Evolutionary conservation across 1,139 yeast species (phyloP).

Genomic region (Hemisphaericaspora lyxosophila): DNA sequence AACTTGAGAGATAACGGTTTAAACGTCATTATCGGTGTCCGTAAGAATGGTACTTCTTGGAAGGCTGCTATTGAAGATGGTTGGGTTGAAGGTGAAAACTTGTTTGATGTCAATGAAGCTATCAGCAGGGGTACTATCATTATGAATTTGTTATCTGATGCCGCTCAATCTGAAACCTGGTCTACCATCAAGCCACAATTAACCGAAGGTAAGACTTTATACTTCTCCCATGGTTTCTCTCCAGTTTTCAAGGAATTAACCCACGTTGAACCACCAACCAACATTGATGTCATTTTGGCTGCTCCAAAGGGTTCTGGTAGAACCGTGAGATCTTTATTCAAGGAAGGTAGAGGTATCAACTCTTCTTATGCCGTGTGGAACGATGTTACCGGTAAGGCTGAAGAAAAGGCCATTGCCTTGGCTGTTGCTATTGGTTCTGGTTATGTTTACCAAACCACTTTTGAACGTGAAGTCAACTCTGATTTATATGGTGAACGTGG

Average conservation of each 20-base stretch:
- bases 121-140: slow-evolving; percentile 86
- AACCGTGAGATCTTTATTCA: slow-evolving; percentile 98
- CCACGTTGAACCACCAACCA: slow-evolving; percentile 90
- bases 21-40: slow-evolving; percentile 96
- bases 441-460: slow-evolving; percentile 99
- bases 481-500: slow-evolving; percentile 99
- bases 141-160: slow-evolving; percentile 98
- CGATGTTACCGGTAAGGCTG: slow-evolving; percentile 98
- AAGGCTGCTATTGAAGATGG: slow-evolving; percentile 99
- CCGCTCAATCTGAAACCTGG: slow-evolving; percentile 99
- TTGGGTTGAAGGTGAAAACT: slow-evolving; percentile 99
- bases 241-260: slow-evolving; percentile 98
- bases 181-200: slow-evolving; percentile 77
- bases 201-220: slow-evolving; percentile 95
- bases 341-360: slow-evolving; percentile 99
- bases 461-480: slow-evolving; percentile 98
- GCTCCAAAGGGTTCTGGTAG: slow-evolving; percentile 99
- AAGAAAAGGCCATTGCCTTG: slow-evolving; percentile 97
- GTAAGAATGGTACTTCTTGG: slow-evolving; percentile 99
- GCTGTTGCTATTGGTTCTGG: slow-evolving; percentile 99
- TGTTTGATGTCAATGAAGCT: slow-evolving; percentile 93
- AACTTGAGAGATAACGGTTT: slow-evolving; percentile 98
- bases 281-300: slow-evolving; percentile 95
- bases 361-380: slow-evolving; percentile 99
- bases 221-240: slow-evolving; percentile 99